These are phyloP conservation scores for Primulina tabacum DNA, from an alignment of 257 asterid species.

Conservation along the genomic window DNA sequence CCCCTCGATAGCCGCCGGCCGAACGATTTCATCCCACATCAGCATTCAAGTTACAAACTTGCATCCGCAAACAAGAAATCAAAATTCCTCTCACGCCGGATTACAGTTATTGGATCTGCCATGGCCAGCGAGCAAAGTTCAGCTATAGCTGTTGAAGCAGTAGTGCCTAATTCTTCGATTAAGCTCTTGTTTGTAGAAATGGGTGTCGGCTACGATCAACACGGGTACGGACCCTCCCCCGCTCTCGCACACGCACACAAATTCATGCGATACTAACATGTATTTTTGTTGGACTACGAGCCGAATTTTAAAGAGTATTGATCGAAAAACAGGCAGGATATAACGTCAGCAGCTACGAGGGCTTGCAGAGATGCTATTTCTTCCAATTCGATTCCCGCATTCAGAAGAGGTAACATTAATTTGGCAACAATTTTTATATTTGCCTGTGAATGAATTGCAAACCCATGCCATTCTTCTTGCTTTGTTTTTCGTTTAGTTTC, in stretches of 20 bases:
- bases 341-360: constrained; percentile 88
- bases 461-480: no score
- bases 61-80: neutral
- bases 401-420: constrained; percentile 59
- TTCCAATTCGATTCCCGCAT: constrained; percentile 91
- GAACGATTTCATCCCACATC: neutral
- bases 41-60: constrained; percentile 9
- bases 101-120: constrained; percentile 28
- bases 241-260: constrained; percentile 2
- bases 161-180: constrained; percentile 72
- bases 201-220: constrained; percentile 99
- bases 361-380: constrained; percentile 91
- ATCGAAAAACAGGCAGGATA: constrained; percentile 60
- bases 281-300: neutral
- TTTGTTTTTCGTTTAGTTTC: no score
- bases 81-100: constrained; percentile 22
- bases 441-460: neutral
- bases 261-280: neutral
- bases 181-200: constrained; percentile 90
- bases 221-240: constrained; percentile 48
- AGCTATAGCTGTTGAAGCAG: constrained; percentile 25
- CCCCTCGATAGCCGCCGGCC: constrained; percentile 18
- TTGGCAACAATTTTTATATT: neutral
- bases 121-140: constrained; percentile 35
- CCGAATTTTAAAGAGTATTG: neutral